These are phyloP conservation scores for Hymenoscyphus fructigenus DNA, from an alignment of 2,329 filamentous ascomycete species.

Conservation along the genomic window DNA sequence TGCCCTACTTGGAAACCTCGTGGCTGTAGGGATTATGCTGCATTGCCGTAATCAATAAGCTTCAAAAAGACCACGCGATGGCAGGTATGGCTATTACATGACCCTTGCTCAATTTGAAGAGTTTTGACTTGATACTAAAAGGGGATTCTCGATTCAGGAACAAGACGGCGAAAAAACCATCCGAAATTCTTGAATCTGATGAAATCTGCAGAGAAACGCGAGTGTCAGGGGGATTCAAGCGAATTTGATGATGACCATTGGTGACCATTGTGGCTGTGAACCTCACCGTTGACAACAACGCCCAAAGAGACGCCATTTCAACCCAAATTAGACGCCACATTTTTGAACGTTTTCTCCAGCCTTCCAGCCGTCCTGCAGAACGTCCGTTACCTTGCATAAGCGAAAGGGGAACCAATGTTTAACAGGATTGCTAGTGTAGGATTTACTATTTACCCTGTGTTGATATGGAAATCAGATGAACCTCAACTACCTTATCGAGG, in stretches of 20 bases:
- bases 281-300: not conserved
- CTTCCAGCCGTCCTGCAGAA: slow-evolving; percentile 5
- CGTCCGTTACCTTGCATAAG: slow-evolving; percentile 10
- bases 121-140: not conserved
- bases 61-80: slow-evolving; percentile 1
- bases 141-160: not conserved
- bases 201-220: slow-evolving; percentile 8
- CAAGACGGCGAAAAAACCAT: not conserved
- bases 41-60: slow-evolving; percentile 11
- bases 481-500: not conserved
- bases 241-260: not conserved
- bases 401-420: not conserved
- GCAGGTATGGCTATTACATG: not conserved
- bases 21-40: slow-evolving; percentile 10
- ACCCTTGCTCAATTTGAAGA: not conserved
- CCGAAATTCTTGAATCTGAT: slow-evolving; percentile 10
- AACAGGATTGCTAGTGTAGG: slow-evolving; percentile 9
- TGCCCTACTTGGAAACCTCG: slow-evolving; percentile 3
- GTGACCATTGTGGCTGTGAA: not conserved
- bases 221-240: not conserved
- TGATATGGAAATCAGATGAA: not conserved
- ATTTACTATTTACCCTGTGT: slow-evolving; percentile 1
- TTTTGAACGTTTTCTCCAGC: slow-evolving; percentile 8
- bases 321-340: slow-evolving; percentile 11
- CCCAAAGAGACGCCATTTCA: slow-evolving; percentile 2